These are phyloP conservation scores for Hypoxylon sp. DNA, from an alignment of 2,329 filamentous ascomycete species.

Conservation along the genomic window DNA sequence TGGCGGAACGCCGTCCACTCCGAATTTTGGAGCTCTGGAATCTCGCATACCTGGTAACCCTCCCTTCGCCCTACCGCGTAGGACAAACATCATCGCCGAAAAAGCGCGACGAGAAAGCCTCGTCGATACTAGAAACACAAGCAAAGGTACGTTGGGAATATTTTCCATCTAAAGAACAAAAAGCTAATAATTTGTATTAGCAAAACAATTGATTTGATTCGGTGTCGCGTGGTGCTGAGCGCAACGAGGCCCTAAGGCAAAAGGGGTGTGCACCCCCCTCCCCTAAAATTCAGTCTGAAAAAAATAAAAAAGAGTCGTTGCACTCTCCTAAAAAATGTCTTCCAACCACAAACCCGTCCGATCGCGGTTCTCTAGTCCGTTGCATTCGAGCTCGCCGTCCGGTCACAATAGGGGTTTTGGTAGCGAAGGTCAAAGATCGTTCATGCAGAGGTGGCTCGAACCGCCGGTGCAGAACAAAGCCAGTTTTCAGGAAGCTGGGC, in stretches of 20 bases:
- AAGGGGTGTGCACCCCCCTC: conserved; percentile 49
- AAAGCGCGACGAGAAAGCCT: conserved; percentile 41
- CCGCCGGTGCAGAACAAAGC: conserved; percentile 72
- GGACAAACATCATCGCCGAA: conserved; percentile 42
- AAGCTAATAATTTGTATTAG: conserved; percentile 45
- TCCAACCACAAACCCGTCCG: conserved; percentile 54
- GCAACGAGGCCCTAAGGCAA: conserved; percentile 42
- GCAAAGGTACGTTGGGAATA: conserved; percentile 10
- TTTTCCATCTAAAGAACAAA: conserved; percentile 9
- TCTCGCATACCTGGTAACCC: conserved; percentile 35
- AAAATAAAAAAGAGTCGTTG: conserved; percentile 15
- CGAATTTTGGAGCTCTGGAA: conserved; percentile 47
- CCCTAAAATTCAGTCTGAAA: conserved; percentile 36
- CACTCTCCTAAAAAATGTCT: conserved; percentile 49
- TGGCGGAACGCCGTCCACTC: conserved; percentile 40
- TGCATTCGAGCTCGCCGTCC: conserved; percentile 56
- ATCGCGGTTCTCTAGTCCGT: conserved; percentile 72
- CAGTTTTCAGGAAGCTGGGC: conserved; percentile 84
- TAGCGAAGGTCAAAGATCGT: conserved; percentile 61
- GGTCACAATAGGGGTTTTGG: conserved; percentile 47
- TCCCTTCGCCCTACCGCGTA: conserved; percentile 46
- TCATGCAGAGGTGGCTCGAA: conserved; percentile 73
- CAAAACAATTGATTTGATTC: conserved; percentile 43
- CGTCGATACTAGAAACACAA: background rate
- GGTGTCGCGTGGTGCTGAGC: conserved; percentile 45